phyloP scores from a whole-genome alignment of 805 yeast species.

The Geotrichum ghanense region DNA sequence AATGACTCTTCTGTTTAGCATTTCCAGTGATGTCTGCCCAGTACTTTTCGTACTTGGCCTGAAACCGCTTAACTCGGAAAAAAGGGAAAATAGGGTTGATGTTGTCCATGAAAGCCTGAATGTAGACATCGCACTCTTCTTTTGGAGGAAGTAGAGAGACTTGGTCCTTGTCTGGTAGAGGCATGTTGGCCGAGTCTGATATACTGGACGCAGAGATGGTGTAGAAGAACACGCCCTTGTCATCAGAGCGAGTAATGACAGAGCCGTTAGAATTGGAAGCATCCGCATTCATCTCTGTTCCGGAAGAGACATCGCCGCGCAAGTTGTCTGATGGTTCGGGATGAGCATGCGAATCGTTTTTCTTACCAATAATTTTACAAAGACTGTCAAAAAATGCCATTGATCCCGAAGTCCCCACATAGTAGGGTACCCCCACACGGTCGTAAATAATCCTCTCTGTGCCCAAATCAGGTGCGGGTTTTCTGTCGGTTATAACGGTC shows the following conservation, averaged over 20 bases:
- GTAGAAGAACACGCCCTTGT: not conserved
- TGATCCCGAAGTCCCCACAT: constrained; percentile 1
- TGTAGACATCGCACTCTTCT: not conserved
- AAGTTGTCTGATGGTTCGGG: not conserved
- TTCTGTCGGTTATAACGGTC: not conserved
- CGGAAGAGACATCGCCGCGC: not conserved
- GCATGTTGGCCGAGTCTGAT: not conserved
- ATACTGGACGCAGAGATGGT: not conserved
- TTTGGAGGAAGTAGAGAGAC: not conserved
- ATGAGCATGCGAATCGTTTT: not conserved
- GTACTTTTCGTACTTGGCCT: not conserved
- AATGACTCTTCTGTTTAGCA: not conserved
- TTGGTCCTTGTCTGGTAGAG: not conserved
- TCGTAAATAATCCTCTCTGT: not conserved
- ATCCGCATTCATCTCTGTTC: too few relatives aligned
- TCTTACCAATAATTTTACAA: constrained; percentile 1
- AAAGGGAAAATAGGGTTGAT: not conserved
- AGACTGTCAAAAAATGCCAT: constrained; percentile 1
- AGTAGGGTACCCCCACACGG: not conserved
- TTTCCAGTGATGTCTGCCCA: not conserved
- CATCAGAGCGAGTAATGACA: not conserved
- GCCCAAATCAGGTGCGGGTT: not conserved
- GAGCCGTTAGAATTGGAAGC: not conserved
- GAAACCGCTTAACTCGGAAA: not conserved
- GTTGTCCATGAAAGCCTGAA: not conserved